A percentile compares a stretch with the other conserved stretches of the same genome.
phyloP scores from a whole-genome alignment of 805 yeast genomes.

The Saccharomycopsis sp. region DNA sequence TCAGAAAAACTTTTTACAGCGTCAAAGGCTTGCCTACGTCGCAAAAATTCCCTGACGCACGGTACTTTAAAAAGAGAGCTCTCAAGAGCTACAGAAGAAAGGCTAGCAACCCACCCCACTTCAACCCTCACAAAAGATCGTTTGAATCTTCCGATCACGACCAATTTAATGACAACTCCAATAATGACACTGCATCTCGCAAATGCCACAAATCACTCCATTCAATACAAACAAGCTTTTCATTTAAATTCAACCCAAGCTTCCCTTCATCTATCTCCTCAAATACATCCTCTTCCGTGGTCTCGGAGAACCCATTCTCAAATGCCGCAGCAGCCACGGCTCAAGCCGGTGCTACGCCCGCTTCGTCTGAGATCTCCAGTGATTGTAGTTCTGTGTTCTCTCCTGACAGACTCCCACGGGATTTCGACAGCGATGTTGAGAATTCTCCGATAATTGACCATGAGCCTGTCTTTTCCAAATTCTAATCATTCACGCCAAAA shows the following conservation, averaged over 20 bases:
- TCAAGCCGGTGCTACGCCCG: not conserved
- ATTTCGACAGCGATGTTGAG: not conserved
- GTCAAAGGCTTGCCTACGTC: not conserved
- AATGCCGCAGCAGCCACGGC: not conserved
- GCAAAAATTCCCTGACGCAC: not conserved
- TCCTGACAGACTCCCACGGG: not conserved
- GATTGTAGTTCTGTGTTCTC: not conserved
- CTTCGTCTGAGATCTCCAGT: not conserved
- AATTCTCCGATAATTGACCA: not conserved
- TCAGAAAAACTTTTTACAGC: not conserved
- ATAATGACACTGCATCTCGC: not conserved
- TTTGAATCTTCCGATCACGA: not conserved
- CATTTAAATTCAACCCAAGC: not conserved
- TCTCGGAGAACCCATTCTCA: not conserved
- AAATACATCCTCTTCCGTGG: not conserved
- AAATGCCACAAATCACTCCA: slow-evolving; percentile 1
- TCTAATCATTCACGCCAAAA: not conserved
- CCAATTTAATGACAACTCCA: not conserved
- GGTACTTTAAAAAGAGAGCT: not conserved
- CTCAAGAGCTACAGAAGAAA: not conserved
- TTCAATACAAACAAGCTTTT: slow-evolving; percentile 1
- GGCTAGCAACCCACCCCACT: not conserved
- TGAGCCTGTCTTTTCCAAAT: not conserved
- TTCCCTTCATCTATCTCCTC: not conserved
- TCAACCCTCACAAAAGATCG: not conserved